Evolutionary conservation across 2,329 filamentous ascomycete species (phyloP), one percentile per base, ranked within the genome.

Genomic region (Cladosporium colombiae): DNA sequence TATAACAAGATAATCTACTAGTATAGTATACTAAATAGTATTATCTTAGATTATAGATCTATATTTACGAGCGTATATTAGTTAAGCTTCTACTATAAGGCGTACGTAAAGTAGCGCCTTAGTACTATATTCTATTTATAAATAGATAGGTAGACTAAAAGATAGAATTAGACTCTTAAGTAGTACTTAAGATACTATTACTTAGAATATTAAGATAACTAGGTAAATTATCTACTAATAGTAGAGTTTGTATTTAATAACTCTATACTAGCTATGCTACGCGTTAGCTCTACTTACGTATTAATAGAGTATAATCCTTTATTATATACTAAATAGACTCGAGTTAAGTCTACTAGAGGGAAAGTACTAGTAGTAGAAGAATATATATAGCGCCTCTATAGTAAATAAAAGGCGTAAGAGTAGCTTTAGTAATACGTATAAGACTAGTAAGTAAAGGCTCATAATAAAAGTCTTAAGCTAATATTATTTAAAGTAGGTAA

Each of bases 71-170:
- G 21, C 13, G n/a, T 3, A 1, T 60, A 40, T 11, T 60, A 37
- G 35, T 40, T 1, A 10, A 25, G n/a, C 10, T 33, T 60, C n/a
- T 23, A 16, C 3, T n/a, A 40, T 2, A 13, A 18, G 7, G 16
- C 16, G 2, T n/a, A 29, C 21, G 14, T 60, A 14, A 60, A 60
- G 23, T 13, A 31, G 21, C n/a, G 23, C 7, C 57, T 60, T 33
- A 55, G 33, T 25, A 60, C 23, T 11, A n/a, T 21, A 4, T 60
- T 23, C 27, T 25, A 60, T 21, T 23, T 18, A 2, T 25, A 60
- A 21, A 60, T n/a, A 10, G 23, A 68, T 55, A 31, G 64, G 21
- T 27, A 52, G 50, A n/a, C 35, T 3, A 21, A 60, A 29, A 7
- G 35, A 5, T 8, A 25, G 13, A 46, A 60, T 23, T 11, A 46